A percentile compares a stretch with the other conserved stretches of the same genome.
Evolutionary conservation across 495 filamentous ascomycete species (phyloP).

Genomic region (Penicillium cataractarum): DNA sequence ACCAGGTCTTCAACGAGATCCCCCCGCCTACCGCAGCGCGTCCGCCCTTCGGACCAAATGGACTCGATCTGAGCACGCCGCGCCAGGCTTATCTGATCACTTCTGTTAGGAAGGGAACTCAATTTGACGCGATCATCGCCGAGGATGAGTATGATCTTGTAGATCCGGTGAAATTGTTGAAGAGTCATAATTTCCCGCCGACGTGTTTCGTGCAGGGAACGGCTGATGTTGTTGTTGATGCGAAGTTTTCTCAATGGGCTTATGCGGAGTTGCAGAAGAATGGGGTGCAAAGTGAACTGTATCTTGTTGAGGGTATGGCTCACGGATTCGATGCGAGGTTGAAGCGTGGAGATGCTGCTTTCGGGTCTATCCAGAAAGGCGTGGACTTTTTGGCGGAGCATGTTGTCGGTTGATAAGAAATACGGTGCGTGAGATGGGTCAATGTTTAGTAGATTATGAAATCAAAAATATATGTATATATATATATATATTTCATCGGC

Average conservation of each 20-base stretch:
- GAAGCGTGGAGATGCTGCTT: background rate
- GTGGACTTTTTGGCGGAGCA: background rate
- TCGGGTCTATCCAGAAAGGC: background rate
- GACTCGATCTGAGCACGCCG: background rate
- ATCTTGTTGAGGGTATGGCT: background rate
- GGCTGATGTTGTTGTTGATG: background rate
- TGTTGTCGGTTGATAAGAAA: background rate
- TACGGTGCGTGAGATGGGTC: too few relatives aligned
- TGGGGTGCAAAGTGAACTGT: background rate
- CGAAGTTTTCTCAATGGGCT: background rate
- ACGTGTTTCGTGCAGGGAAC: background rate
- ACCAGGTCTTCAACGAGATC: background rate
- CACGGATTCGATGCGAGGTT: background rate
- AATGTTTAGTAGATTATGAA: too few relatives aligned
- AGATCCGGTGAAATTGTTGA: background rate
- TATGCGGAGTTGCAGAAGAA: background rate
- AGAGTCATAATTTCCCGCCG: background rate
- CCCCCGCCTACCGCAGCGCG: background rate
- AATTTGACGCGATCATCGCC: background rate
- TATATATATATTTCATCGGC: too few relatives aligned
- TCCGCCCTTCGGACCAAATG: background rate
- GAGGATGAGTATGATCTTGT: background rate
- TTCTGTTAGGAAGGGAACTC: background rate
- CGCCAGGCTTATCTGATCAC: background rate
- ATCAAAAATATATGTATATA: too few relatives aligned